Base-by-base conservation (phyloP, 2,329 filamentous ascomycete genomes). In the Spiromastix sp. region DNA sequence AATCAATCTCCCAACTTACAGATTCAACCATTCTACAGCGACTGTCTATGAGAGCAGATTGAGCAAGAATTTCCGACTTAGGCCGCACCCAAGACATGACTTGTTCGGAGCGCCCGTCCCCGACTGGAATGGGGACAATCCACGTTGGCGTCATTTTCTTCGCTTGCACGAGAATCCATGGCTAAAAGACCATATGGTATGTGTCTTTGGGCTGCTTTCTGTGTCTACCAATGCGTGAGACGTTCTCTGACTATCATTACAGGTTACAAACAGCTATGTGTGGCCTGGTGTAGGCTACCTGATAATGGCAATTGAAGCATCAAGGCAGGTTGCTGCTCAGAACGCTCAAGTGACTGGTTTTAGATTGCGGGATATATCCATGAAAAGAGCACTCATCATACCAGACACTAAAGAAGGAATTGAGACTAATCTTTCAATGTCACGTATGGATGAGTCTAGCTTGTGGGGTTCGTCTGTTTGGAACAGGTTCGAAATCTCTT, bases 361-460 rank as follows among this genome's bases (percentile, higher is more conserved):
- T 27, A 39, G 20, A 10, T 25, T 35, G 9, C 36, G 15, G 20
- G 39, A 48, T 16, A 40, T 57, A 3, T 43, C 44, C 5, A 52
- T 56, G 12, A 48, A 46, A n/a, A 43, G 44, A 34, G 52, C 51
- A 1, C 38, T 57, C 31, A 42, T 50, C 12, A 26, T 57, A 16
- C 54, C 54, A 0, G 52, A 56, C 31, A 47, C 40, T 2, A 51
- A 50, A 30, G 44, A 55, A 4, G 54, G 54, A 2, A 44, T 57
- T 16, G 55, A 58, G 35, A 42, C 51, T 2, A 44, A 41, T 21
- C 28, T 58, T 5, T 48, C 48, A 7, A 47, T 54, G 40, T 42
- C 38, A 7, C 43, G 36, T 10, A 36, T 45, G 16, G 49, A 55
- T 15, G 45, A 48, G 20, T 35, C 45, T 2, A 45, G 43, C 3